A percentile compares a stretch with the other conserved stretches of the same genome.
Conservation (phyloP, 805 yeast species). For the Pichia exigua region DNA sequence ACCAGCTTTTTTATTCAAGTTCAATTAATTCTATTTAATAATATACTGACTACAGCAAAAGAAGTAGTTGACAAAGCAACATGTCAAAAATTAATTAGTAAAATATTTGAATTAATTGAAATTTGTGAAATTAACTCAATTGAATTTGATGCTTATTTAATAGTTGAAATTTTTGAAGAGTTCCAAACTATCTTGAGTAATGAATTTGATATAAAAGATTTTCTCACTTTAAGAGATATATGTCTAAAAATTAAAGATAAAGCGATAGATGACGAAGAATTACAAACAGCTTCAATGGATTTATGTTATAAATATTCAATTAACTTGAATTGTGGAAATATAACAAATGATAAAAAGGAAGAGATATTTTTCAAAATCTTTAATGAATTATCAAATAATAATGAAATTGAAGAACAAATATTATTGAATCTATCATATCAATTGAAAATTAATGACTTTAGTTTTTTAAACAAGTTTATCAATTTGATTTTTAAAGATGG, state of each 20-base stretch:
- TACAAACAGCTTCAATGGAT: neutral
- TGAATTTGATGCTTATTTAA: neutral
- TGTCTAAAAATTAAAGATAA: neutral
- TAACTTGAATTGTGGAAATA: neutral
- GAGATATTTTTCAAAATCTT: neutral
- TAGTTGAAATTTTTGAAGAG: constrained; percentile 3
- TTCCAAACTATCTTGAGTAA: neutral
- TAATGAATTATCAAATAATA: neutral
- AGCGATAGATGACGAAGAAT: constrained; percentile 1
- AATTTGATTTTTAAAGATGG: neutral
- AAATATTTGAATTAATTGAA: neutral
- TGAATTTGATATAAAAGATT: neutral
- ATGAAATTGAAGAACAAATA: constrained; percentile 6
- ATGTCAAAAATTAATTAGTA: neutral
- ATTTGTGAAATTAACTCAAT: neutral
- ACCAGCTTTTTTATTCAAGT: neutral
- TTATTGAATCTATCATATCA: constrained; percentile 9
- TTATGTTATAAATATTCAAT: neutral
- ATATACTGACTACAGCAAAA: constrained; percentile 4
- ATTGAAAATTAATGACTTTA: neutral
- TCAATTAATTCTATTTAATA: constrained; percentile 6
- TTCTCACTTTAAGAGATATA: neutral
- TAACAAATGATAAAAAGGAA: neutral
- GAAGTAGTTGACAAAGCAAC: neutral
- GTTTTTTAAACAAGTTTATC: neutral